These are phyloP conservation scores for Xerocomus potaroensis DNA, from an alignment of 768 basidiomycete genomes.

Conservation along the genomic window DNA sequence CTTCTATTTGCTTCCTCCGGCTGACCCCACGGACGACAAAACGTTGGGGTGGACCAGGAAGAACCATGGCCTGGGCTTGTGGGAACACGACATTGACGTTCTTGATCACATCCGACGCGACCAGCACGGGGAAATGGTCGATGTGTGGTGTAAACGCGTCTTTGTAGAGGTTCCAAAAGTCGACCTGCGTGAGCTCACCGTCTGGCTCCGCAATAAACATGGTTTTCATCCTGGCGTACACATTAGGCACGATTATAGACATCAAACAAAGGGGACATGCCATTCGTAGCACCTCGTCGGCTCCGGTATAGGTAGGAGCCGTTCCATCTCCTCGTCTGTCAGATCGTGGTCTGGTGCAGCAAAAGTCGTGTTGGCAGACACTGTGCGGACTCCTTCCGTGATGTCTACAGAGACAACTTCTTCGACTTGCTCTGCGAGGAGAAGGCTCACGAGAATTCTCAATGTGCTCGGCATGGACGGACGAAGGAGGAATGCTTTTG, in stretches of 20 bases:
- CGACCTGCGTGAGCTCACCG: slow-evolving; percentile 86
- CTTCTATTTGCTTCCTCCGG: slow-evolving; percentile 53
- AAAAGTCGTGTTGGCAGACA: slow-evolving; percentile 47
- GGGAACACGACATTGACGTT: slow-evolving; percentile 84
- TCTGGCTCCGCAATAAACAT: slow-evolving; percentile 77
- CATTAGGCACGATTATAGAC: slow-evolving; percentile 10
- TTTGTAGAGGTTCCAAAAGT: slow-evolving; percentile 93
- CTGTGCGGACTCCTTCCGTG: slow-evolving; percentile 54
- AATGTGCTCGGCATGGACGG: slow-evolving; percentile 67
- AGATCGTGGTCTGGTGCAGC: slow-evolving; percentile 59
- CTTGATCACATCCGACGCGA: slow-evolving; percentile 93
- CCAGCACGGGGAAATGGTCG: slow-evolving; percentile 57
- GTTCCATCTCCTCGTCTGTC: slow-evolving; percentile 64
- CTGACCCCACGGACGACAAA: slow-evolving; percentile 90
- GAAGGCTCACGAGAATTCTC: slow-evolving; percentile 59
- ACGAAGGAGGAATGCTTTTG: slow-evolving; percentile 71
- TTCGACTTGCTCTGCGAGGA: slow-evolving; percentile 69
- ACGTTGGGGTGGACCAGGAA: slow-evolving; percentile 62
- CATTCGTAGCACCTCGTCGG: slow-evolving; percentile 83
- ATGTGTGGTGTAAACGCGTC: slow-evolving; percentile 66
- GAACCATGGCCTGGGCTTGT: slow-evolving; percentile 82
- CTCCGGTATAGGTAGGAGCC: slow-evolving; percentile 54
- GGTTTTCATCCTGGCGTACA: slow-evolving; percentile 72
- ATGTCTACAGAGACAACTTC: slow-evolving; percentile 62
- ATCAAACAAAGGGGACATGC: slow-evolving; percentile 35